Conservation (phyloP, 305 asterid species). For the Fraxinus angustifolia region DNA sequence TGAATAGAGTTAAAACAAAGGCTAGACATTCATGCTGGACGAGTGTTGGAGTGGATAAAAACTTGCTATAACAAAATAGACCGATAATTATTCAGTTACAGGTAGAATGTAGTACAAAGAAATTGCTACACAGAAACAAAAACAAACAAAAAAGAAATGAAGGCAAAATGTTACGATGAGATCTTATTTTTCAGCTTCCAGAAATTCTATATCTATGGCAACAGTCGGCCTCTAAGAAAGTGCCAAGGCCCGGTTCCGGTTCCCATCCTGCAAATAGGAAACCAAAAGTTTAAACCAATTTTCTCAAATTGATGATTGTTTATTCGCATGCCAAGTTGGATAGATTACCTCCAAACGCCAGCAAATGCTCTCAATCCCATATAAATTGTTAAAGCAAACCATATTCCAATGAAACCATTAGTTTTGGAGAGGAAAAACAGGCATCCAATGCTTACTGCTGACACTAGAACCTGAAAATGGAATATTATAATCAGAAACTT, state of each 20-base stretch:
- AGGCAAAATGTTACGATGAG: not conserved
- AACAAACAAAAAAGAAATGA: not conserved
- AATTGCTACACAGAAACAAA: not conserved
- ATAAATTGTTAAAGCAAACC: slow-evolving; percentile 60
- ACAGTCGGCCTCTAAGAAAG: slow-evolving; percentile 15
- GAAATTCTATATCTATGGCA: slow-evolving; percentile 1
- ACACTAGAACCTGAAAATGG: slow-evolving; percentile 51
- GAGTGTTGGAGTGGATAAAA: not conserved
- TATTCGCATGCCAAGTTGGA: not conserved
- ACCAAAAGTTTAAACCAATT: not conserved
- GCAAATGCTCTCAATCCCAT: slow-evolving; percentile 71
- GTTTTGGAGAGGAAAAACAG: slow-evolving; percentile 46
- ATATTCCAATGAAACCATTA: slow-evolving; percentile 61
- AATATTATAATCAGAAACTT: not conserved
- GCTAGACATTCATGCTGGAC: not conserved
- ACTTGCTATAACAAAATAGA: not conserved
- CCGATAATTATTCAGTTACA: not conserved
- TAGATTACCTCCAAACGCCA: slow-evolving; percentile 71
- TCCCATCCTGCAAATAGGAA: slow-evolving; percentile 33
- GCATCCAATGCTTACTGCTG: slow-evolving; percentile 56
- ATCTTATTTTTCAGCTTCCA: not conserved
- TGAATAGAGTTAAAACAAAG: not conserved
- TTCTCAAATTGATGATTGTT: not conserved
- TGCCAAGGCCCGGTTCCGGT: slow-evolving; percentile 43
- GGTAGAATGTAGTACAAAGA: not conserved